These are phyloP conservation scores for Colletotrichum filicis DNA, from an alignment of 2,329 filamentous ascomycete species.

Conservation along the genomic window DNA sequence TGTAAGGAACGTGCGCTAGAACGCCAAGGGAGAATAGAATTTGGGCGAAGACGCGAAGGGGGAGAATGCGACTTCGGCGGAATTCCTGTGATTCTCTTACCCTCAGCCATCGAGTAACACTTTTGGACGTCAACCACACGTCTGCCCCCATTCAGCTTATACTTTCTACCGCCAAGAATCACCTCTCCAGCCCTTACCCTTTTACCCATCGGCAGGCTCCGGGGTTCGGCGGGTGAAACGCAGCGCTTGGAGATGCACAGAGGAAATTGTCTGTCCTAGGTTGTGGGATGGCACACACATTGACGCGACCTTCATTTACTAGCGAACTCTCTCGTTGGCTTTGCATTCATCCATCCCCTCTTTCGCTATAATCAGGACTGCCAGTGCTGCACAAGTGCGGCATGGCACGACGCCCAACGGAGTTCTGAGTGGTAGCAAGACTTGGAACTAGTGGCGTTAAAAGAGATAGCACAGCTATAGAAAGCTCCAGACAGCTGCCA, in stretches of 20 bases:
- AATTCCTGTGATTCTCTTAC: slow-evolving; percentile 27
- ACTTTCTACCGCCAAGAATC: background rate
- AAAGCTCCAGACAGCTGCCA: slow-evolving; percentile 7
- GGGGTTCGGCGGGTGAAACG: slow-evolving; percentile 30
- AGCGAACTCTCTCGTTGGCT: background rate
- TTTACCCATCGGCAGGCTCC: slow-evolving; percentile 23
- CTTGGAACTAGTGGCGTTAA: background rate
- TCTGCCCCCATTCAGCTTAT: background rate
- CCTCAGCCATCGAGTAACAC: slow-evolving; percentile 35
- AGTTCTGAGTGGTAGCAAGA: background rate
- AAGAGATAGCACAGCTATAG: background rate
- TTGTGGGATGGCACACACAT: slow-evolving; percentile 12
- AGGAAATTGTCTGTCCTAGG: slow-evolving; percentile 5
- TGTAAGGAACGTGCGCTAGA: slow-evolving; percentile 13
- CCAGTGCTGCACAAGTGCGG: background rate
- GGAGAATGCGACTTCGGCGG: slow-evolving; percentile 1
- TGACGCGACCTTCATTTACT: background rate
- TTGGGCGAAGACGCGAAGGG: background rate
- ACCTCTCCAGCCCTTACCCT: background rate
- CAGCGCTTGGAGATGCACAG: slow-evolving; percentile 33
- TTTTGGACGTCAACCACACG: background rate
- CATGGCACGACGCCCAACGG: background rate
- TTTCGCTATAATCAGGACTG: background rate
- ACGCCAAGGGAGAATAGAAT: background rate
- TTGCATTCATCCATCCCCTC: background rate